Evolutionary conservation across 345 rosid genomes (phyloP).

Genomic region (Bruguiera parviflora): DNA sequence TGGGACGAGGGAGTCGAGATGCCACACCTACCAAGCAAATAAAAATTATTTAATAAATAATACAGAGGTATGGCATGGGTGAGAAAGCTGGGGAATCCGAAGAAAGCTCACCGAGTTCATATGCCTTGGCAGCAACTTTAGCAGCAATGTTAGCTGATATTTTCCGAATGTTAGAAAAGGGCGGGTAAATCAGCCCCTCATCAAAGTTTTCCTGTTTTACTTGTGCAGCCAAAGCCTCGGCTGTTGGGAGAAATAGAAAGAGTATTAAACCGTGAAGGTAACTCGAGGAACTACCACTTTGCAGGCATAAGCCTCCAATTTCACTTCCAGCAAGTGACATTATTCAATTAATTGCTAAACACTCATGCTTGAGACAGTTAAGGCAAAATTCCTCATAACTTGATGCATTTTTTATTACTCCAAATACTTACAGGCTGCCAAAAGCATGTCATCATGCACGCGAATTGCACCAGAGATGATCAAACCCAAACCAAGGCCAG

Average conservation of each 20-base stretch:
- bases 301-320: background rate
- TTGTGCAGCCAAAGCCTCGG: constrained; percentile 89
- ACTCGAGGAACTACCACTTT: background rate
- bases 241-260: constrained; percentile 35
- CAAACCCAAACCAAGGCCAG: constrained; percentile 91
- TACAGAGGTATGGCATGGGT: background rate
- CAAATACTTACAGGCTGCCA: constrained; percentile 85
- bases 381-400: background rate
- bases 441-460: constrained; percentile 90
- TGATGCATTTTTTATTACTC: background rate
- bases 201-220: constrained; percentile 58
- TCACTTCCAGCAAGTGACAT: too few relatives aligned
- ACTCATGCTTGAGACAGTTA: background rate
- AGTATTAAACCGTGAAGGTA: background rate
- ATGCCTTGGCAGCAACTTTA: constrained; percentile 81
- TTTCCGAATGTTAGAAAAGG: constrained; percentile 79
- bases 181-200: constrained; percentile 87
- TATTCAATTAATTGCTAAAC: too few relatives aligned
- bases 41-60: background rate
- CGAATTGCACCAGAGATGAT: constrained; percentile 88
- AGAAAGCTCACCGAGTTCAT: constrained; percentile 73
- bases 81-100: background rate
- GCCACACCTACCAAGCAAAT: constrained; percentile 59
- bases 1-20: constrained; percentile 80
- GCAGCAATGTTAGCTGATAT: constrained; percentile 92